Evolutionary conservation across 108 stramenopile species (phyloP).

Genomic region (Pelagomonas calceolata): DNA sequence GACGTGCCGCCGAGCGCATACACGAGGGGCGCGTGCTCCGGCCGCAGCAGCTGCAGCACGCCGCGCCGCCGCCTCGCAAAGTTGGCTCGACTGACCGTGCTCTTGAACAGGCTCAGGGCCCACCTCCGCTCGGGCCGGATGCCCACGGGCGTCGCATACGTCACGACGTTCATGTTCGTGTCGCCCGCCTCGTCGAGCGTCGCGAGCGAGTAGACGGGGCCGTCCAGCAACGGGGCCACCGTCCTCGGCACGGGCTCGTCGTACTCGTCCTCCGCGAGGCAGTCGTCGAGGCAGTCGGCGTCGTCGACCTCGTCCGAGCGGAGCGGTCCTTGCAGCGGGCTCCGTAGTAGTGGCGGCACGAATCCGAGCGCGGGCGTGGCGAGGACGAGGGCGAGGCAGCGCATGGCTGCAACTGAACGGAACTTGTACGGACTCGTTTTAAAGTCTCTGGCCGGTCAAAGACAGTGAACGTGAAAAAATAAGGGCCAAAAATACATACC

Average conservation of each 20-base stretch:
- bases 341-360: too few relatives aligned
- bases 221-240: slow-evolving; percentile 56
- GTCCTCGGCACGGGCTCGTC: not conserved
- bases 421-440: too few relatives aligned
- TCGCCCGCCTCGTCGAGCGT: slow-evolving; percentile 33
- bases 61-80: slow-evolving; percentile 41
- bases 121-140: slow-evolving; percentile 55
- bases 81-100: slow-evolving; percentile 53
- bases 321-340: too few relatives aligned
- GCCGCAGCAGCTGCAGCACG: slow-evolving; percentile 52
- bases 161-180: slow-evolving; percentile 66
- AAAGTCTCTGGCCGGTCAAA: too few relatives aligned
- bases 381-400: too few relatives aligned
- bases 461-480: too few relatives aligned
- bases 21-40: slow-evolving; percentile 36
- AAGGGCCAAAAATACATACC: too few relatives aligned
- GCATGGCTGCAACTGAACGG: too few relatives aligned
- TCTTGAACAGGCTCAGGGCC: slow-evolving; percentile 59
- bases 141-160: slow-evolving; percentile 64
- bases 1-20: slow-evolving; percentile 50
- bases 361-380: too few relatives aligned
- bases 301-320: too few relatives aligned
- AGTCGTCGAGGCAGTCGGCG: too few relatives aligned
- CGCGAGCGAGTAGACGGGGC: slow-evolving; percentile 59
- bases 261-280: too few relatives aligned